Base-by-base conservation (phyloP, 768 basidiomycete genomes). In the Sarcomyxa edulis region DNA sequence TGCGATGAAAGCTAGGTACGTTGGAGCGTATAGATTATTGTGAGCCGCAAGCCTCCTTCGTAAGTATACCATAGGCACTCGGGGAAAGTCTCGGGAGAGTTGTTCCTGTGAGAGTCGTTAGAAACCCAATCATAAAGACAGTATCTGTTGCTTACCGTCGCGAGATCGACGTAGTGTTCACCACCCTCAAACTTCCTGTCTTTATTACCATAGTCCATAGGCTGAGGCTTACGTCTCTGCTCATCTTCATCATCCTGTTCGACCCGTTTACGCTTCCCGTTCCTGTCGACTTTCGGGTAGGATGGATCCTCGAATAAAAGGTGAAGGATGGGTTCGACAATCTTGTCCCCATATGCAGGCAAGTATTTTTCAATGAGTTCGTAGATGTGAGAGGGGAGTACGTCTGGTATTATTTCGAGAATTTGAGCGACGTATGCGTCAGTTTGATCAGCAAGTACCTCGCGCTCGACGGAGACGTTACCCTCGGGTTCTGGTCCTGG, bases 361-460 rank as follows among this genome's bases (percentile, higher is more conserved):
- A 71, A 52, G 44, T 72, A 61, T 30, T 65, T 51, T 25, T 65
- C 56, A 21, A 85, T 51, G 22, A 85, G 72, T 1, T 53, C 44
- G 16, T 66, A 51, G 9, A 71, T 71, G 46, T 86, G 69, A 3
- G 66, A 60, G 0, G 79, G 76, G 15, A 72, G 66, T 16, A 86
- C 81, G 47, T 87, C 82, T 0, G 86, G 86, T 9, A 87, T 55
- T 31, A 89, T 72, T 48, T 85, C 82, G 25, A 83, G 61, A 21
- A 86, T 66, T 28, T 66, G 75, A 1, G 72, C 66, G 21, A 81
- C 40, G 44, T 37, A 42, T 39, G 48, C 43, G 42, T 62, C 39
- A 37, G 48, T 19, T 19, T 55, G 54, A 18, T 56, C 54, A 7
- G 48, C 47, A 6, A n/a, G 22, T 7, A n/a, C 3, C 18, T 29